A percentile compares a stretch with the other conserved stretches of the same genome.
phyloP scores from a whole-genome alignment of 148 eudicot genomes.

The Chenopodium album region DNA sequence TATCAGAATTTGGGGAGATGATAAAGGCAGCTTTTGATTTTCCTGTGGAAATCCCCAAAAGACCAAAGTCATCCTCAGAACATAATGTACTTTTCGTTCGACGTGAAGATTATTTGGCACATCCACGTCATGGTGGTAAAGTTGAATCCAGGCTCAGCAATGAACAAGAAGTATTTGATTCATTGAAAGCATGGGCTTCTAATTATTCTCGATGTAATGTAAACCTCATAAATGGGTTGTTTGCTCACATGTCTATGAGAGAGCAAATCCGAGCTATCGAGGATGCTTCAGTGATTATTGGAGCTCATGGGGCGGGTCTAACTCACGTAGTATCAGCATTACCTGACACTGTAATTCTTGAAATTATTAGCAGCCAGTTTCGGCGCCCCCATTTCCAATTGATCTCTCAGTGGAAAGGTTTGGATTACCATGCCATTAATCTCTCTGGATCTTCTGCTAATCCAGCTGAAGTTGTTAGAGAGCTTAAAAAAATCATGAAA shows the following conservation, averaged over 20 bases:
- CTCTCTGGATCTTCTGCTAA: slow-evolving; percentile 62
- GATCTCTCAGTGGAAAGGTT: slow-evolving; percentile 87
- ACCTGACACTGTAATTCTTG: slow-evolving; percentile 65
- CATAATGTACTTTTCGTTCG: slow-evolving; percentile 78
- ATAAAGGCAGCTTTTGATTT: slow-evolving; percentile 76
- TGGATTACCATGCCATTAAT: slow-evolving; percentile 74
- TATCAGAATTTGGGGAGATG: slow-evolving; percentile 97
- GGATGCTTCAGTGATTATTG: slow-evolving; percentile 87
- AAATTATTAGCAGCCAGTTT: slow-evolving; percentile 74
- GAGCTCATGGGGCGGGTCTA: slow-evolving; percentile 99
- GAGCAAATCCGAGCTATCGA: slow-evolving; percentile 87
- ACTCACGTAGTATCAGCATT: slow-evolving; percentile 88
- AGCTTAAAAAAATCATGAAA: slow-evolving; percentile 52
- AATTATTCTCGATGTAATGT: slow-evolving; percentile 48
- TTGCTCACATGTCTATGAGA: slow-evolving; percentile 93
- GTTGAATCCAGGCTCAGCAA: slow-evolving; percentile 80
- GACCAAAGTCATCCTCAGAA: slow-evolving; percentile 42
- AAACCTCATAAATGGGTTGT: slow-evolving; percentile 74
- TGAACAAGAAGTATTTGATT: slow-evolving; percentile 79
- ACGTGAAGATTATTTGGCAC: slow-evolving; percentile 92
- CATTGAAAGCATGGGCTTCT: slow-evolving; percentile 60
- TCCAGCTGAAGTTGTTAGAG: slow-evolving; percentile 56
- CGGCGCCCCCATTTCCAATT: slow-evolving; percentile 83
- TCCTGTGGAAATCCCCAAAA: slow-evolving; percentile 53
- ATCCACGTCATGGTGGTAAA: slow-evolving; percentile 94